Evolutionary conservation across 306 rosid genomes (phyloP), one percentile per base, ranked within the genome.

Genomic region (Cicer bijugum): DNA sequence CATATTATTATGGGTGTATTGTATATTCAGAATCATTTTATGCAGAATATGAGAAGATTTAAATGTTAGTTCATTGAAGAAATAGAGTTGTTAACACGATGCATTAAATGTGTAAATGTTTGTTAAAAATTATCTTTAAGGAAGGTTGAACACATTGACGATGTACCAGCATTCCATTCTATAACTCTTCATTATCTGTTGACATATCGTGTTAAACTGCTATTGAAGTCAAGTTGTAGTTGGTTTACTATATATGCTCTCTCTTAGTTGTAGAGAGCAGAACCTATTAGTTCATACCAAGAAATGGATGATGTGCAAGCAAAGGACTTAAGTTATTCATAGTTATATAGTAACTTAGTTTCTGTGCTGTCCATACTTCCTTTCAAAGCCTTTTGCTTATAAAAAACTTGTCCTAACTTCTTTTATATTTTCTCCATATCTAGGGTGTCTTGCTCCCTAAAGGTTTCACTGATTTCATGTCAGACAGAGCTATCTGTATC

Each of bases 381-480:
- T 33, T 72, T 64, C 19, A 12, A 12, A 72, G 55, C 51, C 16
- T 51, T 75, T 43, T 17, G 47, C 19, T 51, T 60, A 44, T 58
- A 14, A 43, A 43, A 79, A 52, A 52, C 7, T n/a, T 61, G 45
- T 73, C 70, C 52, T 75, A 53, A 45, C 76, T 47, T 71, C 33
- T 70, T 75, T 59, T 39, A 37, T 78, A 76, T 70, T 37, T 75
- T 72, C 60, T 82, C 77, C 78, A 52, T 71, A 9, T 83, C 46
- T 79, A 94, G 98, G 89, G 86, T 65, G 85, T 80, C 47, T 83
- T 91, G 85, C 91, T 82, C 72, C 90, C 97, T 11, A 85, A 87
- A 82, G 70, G 84, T 48, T 84, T 94, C 33, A 14, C 87, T 43
- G 90, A 94, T 79, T 91, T 84, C 76, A 65, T 46, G 74, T 81